Percentiles rank a stretch among this genome's conserved stretches.
These are phyloP conservation scores for Litsea cubeba DNA, from an alignment of 164 flowering plant species.

Conservation along the genomic window DNA sequence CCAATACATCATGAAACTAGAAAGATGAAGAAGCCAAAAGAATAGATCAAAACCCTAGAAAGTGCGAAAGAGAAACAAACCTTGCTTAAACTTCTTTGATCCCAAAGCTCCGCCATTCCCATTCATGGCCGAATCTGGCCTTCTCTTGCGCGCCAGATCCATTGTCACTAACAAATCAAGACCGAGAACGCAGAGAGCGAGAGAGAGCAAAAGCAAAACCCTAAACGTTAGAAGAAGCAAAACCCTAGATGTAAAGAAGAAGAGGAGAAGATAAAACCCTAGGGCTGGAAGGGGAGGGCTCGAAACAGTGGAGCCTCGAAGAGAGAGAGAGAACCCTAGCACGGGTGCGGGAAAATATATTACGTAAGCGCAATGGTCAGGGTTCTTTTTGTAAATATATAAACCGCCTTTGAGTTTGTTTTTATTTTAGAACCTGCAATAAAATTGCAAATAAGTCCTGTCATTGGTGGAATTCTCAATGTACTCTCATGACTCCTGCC, in stretches of 20 bases:
- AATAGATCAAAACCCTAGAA: background rate
- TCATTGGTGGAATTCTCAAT: no score
- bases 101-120: conserved; percentile 25
- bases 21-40: background rate
- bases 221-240: background rate
- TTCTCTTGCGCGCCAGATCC: conserved; percentile 30
- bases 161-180: conserved; percentile 6
- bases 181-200: background rate
- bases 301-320: background rate
- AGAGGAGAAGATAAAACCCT: background rate
- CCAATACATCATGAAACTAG: background rate
- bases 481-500: no score
- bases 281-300: no score
- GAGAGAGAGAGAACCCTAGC: background rate
- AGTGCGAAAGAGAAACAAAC: conserved; percentile 7
- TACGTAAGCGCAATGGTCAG: no score
- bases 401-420: no score
- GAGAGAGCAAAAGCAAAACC: background rate
- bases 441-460: no score
- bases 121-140: conserved; percentile 21
- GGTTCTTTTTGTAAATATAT: no score
- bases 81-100: conserved; percentile 25
- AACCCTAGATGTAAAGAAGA: background rate
- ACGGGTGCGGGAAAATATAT: no score
- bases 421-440: no score